Evolutionary conservation across 768 basidiomycete genomes (phyloP).

Genomic region (Gymnopilus dilepis): DNA sequence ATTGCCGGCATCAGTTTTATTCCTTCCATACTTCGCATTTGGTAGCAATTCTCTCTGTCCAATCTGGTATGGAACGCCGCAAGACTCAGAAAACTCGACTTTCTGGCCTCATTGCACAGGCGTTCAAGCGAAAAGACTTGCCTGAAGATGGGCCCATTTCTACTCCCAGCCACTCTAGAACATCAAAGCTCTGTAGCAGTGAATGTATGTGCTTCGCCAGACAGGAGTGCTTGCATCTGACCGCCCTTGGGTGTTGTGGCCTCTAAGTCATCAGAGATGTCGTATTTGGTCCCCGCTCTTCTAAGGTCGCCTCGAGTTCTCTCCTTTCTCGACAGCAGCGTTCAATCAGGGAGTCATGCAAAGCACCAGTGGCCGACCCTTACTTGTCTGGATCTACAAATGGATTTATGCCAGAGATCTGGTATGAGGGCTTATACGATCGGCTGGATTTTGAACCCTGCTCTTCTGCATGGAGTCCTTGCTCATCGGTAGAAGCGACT

Average conservation of each 20-base stretch:
- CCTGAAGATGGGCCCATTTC: too few relatives aligned
- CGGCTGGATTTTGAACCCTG: background rate
- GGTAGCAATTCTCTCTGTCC: too few relatives aligned
- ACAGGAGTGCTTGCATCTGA: background rate
- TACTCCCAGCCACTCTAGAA: background rate
- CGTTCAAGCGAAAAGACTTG: background rate
- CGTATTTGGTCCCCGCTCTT: conserved; percentile 4
- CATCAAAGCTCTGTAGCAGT: background rate
- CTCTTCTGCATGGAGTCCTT: background rate
- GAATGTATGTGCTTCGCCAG: background rate
- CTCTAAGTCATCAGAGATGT: background rate
- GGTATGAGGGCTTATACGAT: too few relatives aligned
- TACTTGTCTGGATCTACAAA: too few relatives aligned
- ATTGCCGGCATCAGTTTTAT: too few relatives aligned
- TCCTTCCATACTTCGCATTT: too few relatives aligned
- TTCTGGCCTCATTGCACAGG: background rate
- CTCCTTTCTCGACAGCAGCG: background rate
- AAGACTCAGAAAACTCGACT: background rate
- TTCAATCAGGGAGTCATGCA: background rate
- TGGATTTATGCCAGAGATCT: too few relatives aligned
- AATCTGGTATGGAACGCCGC: background rate
- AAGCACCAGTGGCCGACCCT: background rate
- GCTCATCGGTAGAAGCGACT: background rate
- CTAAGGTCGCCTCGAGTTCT: background rate
- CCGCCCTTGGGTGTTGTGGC: background rate